Evolutionary conservation across 2,329 filamentous ascomycete species (phyloP).

Genomic region (Fusarium aywerte): DNA sequence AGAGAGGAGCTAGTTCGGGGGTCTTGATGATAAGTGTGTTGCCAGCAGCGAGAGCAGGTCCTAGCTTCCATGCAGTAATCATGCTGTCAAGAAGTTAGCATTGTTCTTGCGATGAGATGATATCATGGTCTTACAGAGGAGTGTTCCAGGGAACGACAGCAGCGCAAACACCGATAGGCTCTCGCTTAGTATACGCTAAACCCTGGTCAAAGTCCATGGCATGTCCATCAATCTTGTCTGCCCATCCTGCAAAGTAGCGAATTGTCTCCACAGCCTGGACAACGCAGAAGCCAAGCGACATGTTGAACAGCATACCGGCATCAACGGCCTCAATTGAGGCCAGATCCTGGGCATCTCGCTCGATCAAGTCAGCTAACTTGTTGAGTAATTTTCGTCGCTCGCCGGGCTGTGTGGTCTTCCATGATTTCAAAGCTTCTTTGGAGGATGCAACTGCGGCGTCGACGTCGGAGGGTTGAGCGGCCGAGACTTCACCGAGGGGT

Average conservation of each 20-base stretch:
- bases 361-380: conserved; percentile 79
- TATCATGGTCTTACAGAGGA: conserved; percentile 55
- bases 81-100: conserved; percentile 5
- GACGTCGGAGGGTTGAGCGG: conserved; percentile 59
- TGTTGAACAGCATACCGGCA: conserved; percentile 78
- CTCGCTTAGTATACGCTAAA: conserved; percentile 78
- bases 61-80: conserved; percentile 63
- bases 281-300: conserved; percentile 57
- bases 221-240: conserved; percentile 85
- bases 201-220: conserved; percentile 77
- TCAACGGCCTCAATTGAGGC: conserved; percentile 83
- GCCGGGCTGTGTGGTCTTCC: conserved; percentile 54
- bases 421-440: conserved; percentile 72
- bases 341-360: conserved; percentile 76
- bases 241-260: conserved; percentile 78
- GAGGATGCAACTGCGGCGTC: conserved; percentile 81
- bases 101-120: accelerated
- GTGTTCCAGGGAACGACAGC: conserved; percentile 81
- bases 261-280: conserved; percentile 50
- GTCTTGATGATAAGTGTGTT: conserved; percentile 71
- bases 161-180: conserved; percentile 76
- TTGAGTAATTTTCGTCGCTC: conserved; percentile 73
- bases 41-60: conserved; percentile 70
- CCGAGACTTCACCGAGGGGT: conserved; percentile 1
- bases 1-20: conserved; percentile 70